A percentile compares a stretch with the other conserved stretches of the same genome.
phyloP scores from a whole-genome alignment of 257 asterid genomes.

The Forsythia viridissima region DNA sequence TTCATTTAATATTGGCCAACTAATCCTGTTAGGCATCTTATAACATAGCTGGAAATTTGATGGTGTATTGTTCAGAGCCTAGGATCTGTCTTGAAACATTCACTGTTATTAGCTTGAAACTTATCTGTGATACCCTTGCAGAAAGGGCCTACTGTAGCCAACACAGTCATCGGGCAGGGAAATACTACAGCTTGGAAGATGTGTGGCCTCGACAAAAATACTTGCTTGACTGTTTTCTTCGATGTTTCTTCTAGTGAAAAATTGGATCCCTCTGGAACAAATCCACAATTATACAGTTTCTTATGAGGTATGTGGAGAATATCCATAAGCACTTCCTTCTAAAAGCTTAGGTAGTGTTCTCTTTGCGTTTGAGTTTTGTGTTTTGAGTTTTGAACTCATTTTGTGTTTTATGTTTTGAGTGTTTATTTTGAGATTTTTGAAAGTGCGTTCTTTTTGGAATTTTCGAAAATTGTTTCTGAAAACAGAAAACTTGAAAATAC shows the following conservation, averaged over 20 bases:
- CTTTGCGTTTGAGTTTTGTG: no score
- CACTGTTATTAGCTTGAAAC: slow-evolving; percentile 24
- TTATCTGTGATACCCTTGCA: slow-evolving; percentile 47
- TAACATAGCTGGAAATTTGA: neutral
- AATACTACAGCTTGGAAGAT: slow-evolving; percentile 96
- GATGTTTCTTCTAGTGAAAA: slow-evolving; percentile 92
- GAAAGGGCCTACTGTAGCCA: slow-evolving; percentile 94
- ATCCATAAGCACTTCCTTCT: neutral
- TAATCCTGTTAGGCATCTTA: slow-evolving; percentile 16
- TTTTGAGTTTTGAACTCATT: no score
- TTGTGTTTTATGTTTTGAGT: no score
- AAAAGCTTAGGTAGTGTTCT: neutral
- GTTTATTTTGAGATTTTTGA: no score
- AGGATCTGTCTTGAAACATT: neutral
- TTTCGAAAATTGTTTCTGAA: no score
- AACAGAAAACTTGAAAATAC: no score
- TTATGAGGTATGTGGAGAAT: slow-evolving; percentile 64
- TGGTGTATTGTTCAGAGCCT: slow-evolving; percentile 2
- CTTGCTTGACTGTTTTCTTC: slow-evolving; percentile 87
- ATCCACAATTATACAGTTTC: slow-evolving; percentile 76
- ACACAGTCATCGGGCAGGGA: slow-evolving; percentile 82
- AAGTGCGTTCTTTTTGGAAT: no score
- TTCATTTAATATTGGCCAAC: slow-evolving; percentile 1
- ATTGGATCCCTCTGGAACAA: slow-evolving; percentile 71
- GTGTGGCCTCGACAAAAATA: slow-evolving; percentile 81